Evolutionary conservation across 306 rosid genomes (phyloP), one percentile per base, ranked within the genome.

Genomic region (Pueraria montana): DNA sequence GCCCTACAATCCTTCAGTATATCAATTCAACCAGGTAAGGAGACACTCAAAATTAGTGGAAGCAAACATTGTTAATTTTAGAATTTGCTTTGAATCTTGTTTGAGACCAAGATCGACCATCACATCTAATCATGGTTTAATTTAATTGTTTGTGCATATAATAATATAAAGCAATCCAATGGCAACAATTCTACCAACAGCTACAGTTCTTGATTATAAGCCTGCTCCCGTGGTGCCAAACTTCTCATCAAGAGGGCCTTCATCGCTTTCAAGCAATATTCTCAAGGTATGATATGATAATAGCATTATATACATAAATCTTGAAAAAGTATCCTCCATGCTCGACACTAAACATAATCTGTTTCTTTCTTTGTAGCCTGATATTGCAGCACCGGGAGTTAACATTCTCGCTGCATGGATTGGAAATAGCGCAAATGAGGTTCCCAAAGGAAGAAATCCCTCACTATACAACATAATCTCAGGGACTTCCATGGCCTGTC

Each of bases 321-420:
- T 27, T 6, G 17, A 55, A 12, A 16, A 58, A 24, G 38, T 21
- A 49, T 34, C 3, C 11, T 53, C 8, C 2, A 2, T 14, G 6
- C 23, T 55, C 5, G 43, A 43, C 2, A 6, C 20, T 69, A 69
- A 69, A 69, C 4, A 69, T 0, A 12, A 6, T 26, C 13, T 23
- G n/a, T 82, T 77, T 1, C 8, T 74, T 74, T 42, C 64, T 84
- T 58, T 77, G 84, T 87, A 95, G 99, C 99, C 97, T 56, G 98
- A 95, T 85, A 89, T 95, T 50, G 69, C 98, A 56, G 99, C 97
- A 65, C 99, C 98, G n/a, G 98, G 99, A 56, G 99, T 88, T 24
- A 32, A 84, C 88, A 93, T 95, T 84, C 90, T 95, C 11, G 99
- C 98, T 3, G 93, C 99, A 38, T 96, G 98, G 98, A 82, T 38